Percentiles rank a stretch among this genome's conserved stretches.
Evolutionary conservation across 306 rosid genomes (phyloP).

Genomic region (Alnus rubra): DNA sequence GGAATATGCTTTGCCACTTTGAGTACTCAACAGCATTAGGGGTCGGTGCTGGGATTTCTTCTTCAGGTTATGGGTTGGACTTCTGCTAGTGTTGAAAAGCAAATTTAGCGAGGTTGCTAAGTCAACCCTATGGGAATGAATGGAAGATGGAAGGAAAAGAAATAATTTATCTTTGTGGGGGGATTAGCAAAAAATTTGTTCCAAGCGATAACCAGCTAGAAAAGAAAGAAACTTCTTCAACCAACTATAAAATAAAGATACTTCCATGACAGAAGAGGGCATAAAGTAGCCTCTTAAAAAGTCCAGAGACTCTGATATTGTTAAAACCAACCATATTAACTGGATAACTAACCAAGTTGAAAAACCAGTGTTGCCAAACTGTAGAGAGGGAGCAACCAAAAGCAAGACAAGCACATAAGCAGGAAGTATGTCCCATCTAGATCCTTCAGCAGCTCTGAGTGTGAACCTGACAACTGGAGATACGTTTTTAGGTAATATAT

Average conservation of each 20-base stretch:
- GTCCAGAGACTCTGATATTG: neutral
- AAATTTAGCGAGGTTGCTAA: conserved; percentile 12
- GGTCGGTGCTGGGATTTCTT: conserved; percentile 34
- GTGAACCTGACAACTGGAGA: no score
- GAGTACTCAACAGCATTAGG: conserved; percentile 29
- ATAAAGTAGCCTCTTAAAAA: conserved; percentile 1
- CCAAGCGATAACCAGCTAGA: neutral
- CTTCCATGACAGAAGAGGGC: neutral
- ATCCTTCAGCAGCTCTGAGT: no score
- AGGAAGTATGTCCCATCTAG: no score
- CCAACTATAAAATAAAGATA: neutral
- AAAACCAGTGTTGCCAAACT: conserved; percentile 74
- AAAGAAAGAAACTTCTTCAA: neutral
- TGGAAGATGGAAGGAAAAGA: neutral
- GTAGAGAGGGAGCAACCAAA: conserved; percentile 25
- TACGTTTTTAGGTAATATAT: no score
- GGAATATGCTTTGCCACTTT: conserved; percentile 60
- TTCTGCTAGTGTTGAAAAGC: conserved; percentile 52
- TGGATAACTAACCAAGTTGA: conserved; percentile 71
- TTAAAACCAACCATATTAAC: neutral
- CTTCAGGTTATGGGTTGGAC: conserved; percentile 72
- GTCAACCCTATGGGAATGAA: conserved; percentile 5
- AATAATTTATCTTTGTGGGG: neutral
- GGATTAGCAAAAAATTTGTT: neutral
- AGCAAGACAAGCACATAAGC: neutral